These are phyloP conservation scores for Magnusiomyces paraingens DNA, from an alignment of 1,139 yeast genomes.

Conservation along the genomic window DNA sequence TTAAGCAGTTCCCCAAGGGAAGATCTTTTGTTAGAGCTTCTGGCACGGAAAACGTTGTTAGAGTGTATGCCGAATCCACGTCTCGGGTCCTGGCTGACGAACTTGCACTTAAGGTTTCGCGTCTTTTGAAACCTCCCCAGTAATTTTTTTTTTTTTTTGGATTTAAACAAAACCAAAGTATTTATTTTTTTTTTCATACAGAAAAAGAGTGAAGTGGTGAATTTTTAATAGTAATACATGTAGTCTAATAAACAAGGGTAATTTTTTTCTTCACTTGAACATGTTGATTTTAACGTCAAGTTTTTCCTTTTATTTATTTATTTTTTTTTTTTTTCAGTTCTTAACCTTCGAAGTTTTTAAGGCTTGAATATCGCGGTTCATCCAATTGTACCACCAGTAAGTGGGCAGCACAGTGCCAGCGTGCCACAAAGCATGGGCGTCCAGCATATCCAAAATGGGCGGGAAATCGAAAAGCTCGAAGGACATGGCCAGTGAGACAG, in stretches of 20 bases:
- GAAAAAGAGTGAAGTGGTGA: neutral
- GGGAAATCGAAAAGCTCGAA: slow-evolving; percentile 88
- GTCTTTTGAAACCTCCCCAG: slow-evolving; percentile 27
- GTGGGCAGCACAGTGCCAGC: slow-evolving; percentile 37
- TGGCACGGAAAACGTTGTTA: slow-evolving; percentile 96
- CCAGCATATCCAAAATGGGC: slow-evolving; percentile 58
- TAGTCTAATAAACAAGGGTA: neutral
- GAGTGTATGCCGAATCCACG: slow-evolving; percentile 89
- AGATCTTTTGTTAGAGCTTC: slow-evolving; percentile 94
- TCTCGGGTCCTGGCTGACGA: slow-evolving; percentile 47
- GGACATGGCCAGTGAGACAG: slow-evolving; percentile 68
- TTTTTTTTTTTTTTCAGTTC: too few relatives aligned
- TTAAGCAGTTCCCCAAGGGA: slow-evolving; percentile 52
- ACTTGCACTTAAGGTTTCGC: slow-evolving; percentile 47
- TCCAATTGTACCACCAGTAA: slow-evolving; percentile 36
- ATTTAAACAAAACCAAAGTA: neutral
- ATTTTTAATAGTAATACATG: neutral
- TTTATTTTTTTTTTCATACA: neutral
- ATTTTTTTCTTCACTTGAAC: neutral
- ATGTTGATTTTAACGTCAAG: too few relatives aligned
- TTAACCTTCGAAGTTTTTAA: too few relatives aligned
- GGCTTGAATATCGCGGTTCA: slow-evolving; percentile 26
- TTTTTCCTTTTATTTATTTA: too few relatives aligned
- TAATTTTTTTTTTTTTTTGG: slow-evolving; percentile 9
- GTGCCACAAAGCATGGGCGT: slow-evolving; percentile 96